Percentiles rank a stretch among this genome's conserved stretches.
Evolutionary conservation across 2,329 filamentous ascomycete genomes (phyloP).

Genomic region (Capronia epimyces): DNA sequence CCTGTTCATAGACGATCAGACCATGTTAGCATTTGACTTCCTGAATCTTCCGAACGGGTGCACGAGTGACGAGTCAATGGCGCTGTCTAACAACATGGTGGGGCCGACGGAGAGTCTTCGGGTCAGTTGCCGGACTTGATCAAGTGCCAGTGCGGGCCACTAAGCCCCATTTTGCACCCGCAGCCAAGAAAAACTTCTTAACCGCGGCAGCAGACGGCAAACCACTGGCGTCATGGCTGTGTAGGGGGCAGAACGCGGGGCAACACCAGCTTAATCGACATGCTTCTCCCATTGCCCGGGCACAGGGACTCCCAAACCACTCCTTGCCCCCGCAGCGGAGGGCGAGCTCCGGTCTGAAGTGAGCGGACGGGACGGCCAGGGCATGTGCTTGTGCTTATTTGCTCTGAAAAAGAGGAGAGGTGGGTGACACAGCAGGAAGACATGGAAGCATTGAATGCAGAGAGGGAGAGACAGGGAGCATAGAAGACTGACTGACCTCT

Average conservation of each 20-base stretch:
- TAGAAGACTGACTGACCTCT: slow-evolving; percentile 62
- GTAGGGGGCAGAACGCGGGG: slow-evolving; percentile 18
- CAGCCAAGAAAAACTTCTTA: slow-evolving; percentile 10
- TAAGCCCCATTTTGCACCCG: slow-evolving; percentile 13
- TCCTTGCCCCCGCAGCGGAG: slow-evolving; percentile 12
- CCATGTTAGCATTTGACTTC: slow-evolving; percentile 14
- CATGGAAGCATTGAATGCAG: slow-evolving; percentile 20
- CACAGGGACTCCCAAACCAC: slow-evolving; percentile 7
- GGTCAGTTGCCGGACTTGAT: slow-evolving; percentile 4
- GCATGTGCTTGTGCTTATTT: no score
- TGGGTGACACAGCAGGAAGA: background rate
- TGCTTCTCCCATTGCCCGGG: slow-evolving; percentile 5
- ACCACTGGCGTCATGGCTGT: slow-evolving; percentile 17
- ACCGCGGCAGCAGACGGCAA: slow-evolving; percentile 1
- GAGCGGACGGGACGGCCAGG: background rate
- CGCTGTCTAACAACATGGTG: no score
- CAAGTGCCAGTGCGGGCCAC: background rate
- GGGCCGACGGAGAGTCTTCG: background rate
- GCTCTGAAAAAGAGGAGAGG: background rate
- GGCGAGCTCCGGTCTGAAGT: background rate
- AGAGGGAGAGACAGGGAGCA: slow-evolving; percentile 12
- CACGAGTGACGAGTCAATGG: background rate
- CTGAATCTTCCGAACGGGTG: slow-evolving; percentile 3
- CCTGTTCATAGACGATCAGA: slow-evolving; percentile 49
- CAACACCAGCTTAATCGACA: background rate